A percentile compares a stretch with the other conserved stretches of the same genome.
These are phyloP conservation scores for Cyathus striatus DNA, from an alignment of 768 basidiomycete species.

Conservation along the genomic window DNA sequence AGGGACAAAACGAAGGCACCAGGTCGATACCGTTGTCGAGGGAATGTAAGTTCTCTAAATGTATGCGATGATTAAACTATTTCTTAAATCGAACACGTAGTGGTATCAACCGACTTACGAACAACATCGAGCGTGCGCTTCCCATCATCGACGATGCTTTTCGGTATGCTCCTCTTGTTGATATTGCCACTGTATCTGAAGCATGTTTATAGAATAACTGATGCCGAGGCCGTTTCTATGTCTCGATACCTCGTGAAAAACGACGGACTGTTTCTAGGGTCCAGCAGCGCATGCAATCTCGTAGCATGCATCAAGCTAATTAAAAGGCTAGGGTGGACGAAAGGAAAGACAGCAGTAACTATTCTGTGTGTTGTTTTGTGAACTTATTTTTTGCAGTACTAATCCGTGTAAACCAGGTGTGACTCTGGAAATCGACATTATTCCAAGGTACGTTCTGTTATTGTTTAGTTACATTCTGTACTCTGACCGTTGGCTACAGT, in stretches of 20 bases:
- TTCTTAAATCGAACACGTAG: constrained; percentile 28
- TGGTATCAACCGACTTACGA: constrained; percentile 89
- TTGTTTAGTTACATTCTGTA: neutral
- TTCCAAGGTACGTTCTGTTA: constrained; percentile 60
- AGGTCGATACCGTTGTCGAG: constrained; percentile 95
- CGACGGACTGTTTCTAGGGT: constrained; percentile 93
- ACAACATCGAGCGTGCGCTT: constrained; percentile 83
- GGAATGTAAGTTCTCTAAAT: constrained; percentile 52
- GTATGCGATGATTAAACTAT: neutral
- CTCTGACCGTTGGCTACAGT: neutral
- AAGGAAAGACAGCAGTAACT: constrained; percentile 75
- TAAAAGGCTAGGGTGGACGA: constrained; percentile 62
- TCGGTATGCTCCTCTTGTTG: constrained; percentile 40
- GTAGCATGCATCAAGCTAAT: constrained; percentile 85
- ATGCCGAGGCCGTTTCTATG: constrained; percentile 94
- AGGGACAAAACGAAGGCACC: constrained; percentile 88
- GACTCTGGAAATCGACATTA: constrained; percentile 92
- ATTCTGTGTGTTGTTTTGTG: constrained; percentile 56
- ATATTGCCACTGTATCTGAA: neutral
- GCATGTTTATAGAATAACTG: constrained; percentile 60
- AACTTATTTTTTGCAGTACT: too few relatives aligned
- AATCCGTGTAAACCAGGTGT: constrained; percentile 58
- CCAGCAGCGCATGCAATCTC: constrained; percentile 93
- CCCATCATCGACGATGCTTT: constrained; percentile 88
- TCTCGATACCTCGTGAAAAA: constrained; percentile 85